Evolutionary conservation across 768 basidiomycete genomes (phyloP).

Genomic region (Pisolithus orientalis): DNA sequence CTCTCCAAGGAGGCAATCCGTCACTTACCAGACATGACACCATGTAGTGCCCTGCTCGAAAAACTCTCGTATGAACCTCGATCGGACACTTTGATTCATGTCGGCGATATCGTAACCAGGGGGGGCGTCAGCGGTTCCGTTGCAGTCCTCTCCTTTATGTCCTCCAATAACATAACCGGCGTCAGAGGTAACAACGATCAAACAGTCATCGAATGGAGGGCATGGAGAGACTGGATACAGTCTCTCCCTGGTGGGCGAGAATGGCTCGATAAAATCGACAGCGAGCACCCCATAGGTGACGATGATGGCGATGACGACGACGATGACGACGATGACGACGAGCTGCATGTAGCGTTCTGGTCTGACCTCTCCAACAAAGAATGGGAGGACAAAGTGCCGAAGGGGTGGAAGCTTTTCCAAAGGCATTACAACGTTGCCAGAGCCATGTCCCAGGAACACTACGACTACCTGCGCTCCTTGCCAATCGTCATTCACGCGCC

Average conservation of each 20-base stretch:
- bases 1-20: background rate
- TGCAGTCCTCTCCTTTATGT: slow-evolving; percentile 59
- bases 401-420: slow-evolving; percentile 67
- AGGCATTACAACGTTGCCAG: slow-evolving; percentile 76
- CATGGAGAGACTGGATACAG: slow-evolving; percentile 79
- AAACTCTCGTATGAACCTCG: slow-evolving; percentile 53
- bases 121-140: slow-evolving; percentile 55
- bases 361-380: slow-evolving; percentile 28
- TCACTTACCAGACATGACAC: slow-evolving; percentile 1
- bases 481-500: slow-evolving; percentile 75
- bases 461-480: slow-evolving; percentile 65
- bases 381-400: slow-evolving; percentile 51
- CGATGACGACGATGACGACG: slow-evolving; percentile 27
- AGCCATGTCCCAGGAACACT: slow-evolving; percentile 54
- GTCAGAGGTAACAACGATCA: slow-evolving; percentile 97
- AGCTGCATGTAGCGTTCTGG: slow-evolving; percentile 29
- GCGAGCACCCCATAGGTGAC: slow-evolving; percentile 30
- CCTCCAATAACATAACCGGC: slow-evolving; percentile 57
- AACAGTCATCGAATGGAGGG: slow-evolving; percentile 80
- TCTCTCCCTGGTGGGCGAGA: slow-evolving; percentile 32
- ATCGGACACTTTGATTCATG: slow-evolving; percentile 69
- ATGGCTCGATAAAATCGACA: slow-evolving; percentile 54
- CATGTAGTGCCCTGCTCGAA: slow-evolving; percentile 51
- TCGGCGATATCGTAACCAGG: slow-evolving; percentile 80
- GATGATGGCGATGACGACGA: slow-evolving; percentile 16